These are phyloP conservation scores for Iberis amara DNA, from an alignment of 441 rosid genomes.

Conservation along the genomic window DNA sequence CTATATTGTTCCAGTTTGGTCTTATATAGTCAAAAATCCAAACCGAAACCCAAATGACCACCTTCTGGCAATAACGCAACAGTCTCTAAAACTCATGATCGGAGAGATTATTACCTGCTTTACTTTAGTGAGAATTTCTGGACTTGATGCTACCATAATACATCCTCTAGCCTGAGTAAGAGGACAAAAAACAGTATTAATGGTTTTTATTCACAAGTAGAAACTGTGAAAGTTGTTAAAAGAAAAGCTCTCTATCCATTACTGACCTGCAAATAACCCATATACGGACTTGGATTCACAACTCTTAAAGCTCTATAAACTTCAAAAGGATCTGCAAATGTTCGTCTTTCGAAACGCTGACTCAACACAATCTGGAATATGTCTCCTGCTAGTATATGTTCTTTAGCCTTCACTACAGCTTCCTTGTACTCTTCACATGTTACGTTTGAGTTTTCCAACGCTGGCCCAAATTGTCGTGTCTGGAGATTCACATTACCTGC, in stretches of 20 bases:
- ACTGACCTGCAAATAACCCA: slow-evolving; percentile 77
- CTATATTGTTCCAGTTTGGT: too few relatives aligned
- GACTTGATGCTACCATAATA: slow-evolving; percentile 85
- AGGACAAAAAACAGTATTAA: slow-evolving; percentile 1
- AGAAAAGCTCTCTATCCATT: not conserved
- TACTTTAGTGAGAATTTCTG: slow-evolving; percentile 79
- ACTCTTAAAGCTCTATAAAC: slow-evolving; percentile 80
- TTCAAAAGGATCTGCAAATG: slow-evolving; percentile 90
- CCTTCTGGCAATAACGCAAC: too few relatives aligned
- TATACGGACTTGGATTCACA: slow-evolving; percentile 94
- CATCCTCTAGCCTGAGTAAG: slow-evolving; percentile 71
- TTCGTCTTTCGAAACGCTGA: slow-evolving; percentile 84
- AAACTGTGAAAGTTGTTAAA: not conserved
- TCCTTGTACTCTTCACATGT: slow-evolving; percentile 58
- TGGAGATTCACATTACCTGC: slow-evolving; percentile 52
- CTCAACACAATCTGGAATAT: slow-evolving; percentile 84
- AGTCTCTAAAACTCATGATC: not conserved
- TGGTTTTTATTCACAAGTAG: not conserved
- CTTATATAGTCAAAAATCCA: too few relatives aligned
- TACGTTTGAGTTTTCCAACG: slow-evolving; percentile 61
- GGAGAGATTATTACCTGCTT: slow-evolving; percentile 46
- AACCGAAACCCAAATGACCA: too few relatives aligned
- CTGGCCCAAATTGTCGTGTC: slow-evolving; percentile 60
- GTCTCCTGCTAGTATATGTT: slow-evolving; percentile 81
- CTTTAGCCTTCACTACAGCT: slow-evolving; percentile 68